phyloP scores from a whole-genome alignment of 2,329 filamentous ascomycete species.

The Diaporthe caulivora region DNA sequence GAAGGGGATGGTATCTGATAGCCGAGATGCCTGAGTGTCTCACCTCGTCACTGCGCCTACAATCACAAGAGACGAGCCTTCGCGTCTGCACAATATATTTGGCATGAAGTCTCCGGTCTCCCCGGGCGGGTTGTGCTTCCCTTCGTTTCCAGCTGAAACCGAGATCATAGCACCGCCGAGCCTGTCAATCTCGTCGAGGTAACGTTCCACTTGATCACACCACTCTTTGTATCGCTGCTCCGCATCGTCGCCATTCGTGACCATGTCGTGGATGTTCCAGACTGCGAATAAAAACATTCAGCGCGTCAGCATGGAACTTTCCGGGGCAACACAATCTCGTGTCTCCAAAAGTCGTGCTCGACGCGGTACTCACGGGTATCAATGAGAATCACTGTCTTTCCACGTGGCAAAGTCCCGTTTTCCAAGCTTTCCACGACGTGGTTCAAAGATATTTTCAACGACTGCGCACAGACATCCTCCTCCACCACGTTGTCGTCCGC shows the following conservation, averaged over 20 bases:
- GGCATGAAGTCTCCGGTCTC: conserved; percentile 22
- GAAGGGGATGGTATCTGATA: not conserved
- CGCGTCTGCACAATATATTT: not conserved
- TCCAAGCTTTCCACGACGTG: conserved; percentile 27
- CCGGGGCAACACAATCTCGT: no score
- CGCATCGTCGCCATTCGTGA: not conserved
- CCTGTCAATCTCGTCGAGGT: conserved; percentile 12
- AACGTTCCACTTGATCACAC: not conserved
- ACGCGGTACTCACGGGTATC: conserved; percentile 17
- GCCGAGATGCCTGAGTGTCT: not conserved
- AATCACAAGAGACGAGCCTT: conserved; percentile 15
- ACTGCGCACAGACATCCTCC: conserved; percentile 14
- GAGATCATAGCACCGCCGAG: conserved; percentile 13
- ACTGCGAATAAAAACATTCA: not conserved
- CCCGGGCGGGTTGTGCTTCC: not conserved
- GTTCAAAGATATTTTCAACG: not conserved
- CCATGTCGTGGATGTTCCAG: conserved; percentile 24
- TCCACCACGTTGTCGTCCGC: not conserved
- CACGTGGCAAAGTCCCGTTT: not conserved
- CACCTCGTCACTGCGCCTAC: conserved; percentile 31
- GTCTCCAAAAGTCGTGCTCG: no score
- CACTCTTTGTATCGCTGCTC: not conserved
- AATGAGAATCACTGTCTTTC: conserved; percentile 28
- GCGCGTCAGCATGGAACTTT: not conserved
- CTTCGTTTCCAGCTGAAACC: conserved; percentile 32